Base-by-base conservation (phyloP, 495 filamentous ascomycete genomes). In the Pseudotulostoma volvatum region DNA sequence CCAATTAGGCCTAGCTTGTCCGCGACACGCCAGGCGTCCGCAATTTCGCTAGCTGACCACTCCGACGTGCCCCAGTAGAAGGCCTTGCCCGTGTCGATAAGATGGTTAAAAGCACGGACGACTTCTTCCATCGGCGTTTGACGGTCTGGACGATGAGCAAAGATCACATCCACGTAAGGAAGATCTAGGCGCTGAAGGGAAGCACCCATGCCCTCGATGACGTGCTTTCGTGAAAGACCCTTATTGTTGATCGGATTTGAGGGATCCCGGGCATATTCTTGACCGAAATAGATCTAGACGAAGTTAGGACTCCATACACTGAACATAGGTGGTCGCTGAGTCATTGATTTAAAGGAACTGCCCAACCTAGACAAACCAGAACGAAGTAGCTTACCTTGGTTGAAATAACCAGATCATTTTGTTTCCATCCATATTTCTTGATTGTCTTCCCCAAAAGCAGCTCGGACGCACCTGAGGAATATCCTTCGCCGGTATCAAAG, bases 41-140 rank as follows among this genome's bases (percentile, higher is more conserved):
- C 68, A 50, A 93, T 88, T 61, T 93, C 81, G 37, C 72, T 74
- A 5, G 84, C 82, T 40, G 66, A 68, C 85, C 84, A 92, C 63
- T 88, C 82, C 0, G 78, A 83, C 1, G 85, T 92, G 21, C 85
- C 85, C 85, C 84, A 93, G 68, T 92, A 90, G 52, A 90, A 78
- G 16, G 79, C 76, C 61, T 84, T 79, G 31, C 83, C 79, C 33
- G 69, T 69, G 54, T 77, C 65, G 46, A 93, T 84, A 20, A 79
- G 57, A 51, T 83, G 70, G 57, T 87, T 88, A 67, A 92, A 92
- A 33, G 67, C 84, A 40, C 84, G 74, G 25, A 92, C 85, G 25
- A 74, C 73, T 57, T 93, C 85, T 52, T 86, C 81, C 67, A 92
- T 88, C 2, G 85, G 85, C 0, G 84, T 90, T 31, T 76, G 63